phyloP scores from a whole-genome alignment of 2,329 filamentous ascomycete species.

The Penicillium occitanis region DNA sequence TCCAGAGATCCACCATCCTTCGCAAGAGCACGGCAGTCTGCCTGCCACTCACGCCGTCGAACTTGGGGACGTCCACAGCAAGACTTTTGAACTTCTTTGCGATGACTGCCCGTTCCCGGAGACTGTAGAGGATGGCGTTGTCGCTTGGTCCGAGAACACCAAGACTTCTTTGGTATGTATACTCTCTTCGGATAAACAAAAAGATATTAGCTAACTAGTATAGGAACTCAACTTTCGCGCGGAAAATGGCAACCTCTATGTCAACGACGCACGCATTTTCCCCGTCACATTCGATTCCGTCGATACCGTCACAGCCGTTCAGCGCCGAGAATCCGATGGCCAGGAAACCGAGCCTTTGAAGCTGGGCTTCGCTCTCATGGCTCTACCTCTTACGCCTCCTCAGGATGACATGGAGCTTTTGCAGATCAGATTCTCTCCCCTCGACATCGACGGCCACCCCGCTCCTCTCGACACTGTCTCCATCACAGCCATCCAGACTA shows the following conservation, averaged over 20 bases:
- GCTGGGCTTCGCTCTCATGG: constrained; percentile 46
- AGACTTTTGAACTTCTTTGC: constrained; percentile 37
- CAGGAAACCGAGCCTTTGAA: constrained; percentile 38
- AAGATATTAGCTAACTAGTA: constrained; percentile 1
- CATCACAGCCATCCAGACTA: constrained; percentile 40
- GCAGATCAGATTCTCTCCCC: constrained; percentile 46
- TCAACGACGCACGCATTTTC: constrained; percentile 43
- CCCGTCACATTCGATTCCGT: constrained; percentile 34
- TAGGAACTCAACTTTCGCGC: constrained; percentile 40
- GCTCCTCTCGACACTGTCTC: constrained; percentile 47
- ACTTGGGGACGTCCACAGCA: constrained; percentile 29
- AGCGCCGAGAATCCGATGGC: constrained; percentile 38
- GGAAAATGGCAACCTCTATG: constrained; percentile 35
- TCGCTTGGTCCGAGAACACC: constrained; percentile 37
- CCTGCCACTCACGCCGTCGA: constrained; percentile 29
- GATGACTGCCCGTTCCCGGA: constrained; percentile 42
- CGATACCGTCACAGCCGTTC: constrained; percentile 33
- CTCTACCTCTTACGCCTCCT: constrained; percentile 33
- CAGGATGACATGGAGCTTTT: constrained; percentile 37
- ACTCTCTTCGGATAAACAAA: background rate
- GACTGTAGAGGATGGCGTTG: constrained; percentile 29
- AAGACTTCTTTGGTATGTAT: constrained; percentile 39
- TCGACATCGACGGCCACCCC: constrained; percentile 44
- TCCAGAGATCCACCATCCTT: constrained; percentile 31
- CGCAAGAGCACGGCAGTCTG: constrained; percentile 25